These are phyloP conservation scores for Rhizoctonia solani DNA, from an alignment of 1,284 basidiomycete genomes.

Conservation along the genomic window DNA sequence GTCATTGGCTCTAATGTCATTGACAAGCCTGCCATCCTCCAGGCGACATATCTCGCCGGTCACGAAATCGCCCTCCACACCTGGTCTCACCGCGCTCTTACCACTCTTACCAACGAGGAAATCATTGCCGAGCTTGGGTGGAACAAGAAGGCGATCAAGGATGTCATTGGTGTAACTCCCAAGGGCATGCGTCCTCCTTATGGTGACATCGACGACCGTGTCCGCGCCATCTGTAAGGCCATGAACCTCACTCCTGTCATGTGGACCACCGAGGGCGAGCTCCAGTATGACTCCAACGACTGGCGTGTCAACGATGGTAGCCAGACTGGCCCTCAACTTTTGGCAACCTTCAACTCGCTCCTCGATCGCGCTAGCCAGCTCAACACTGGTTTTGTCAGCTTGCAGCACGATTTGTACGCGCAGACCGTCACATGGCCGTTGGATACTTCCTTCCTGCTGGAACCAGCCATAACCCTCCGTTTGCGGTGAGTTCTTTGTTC, in stretches of 20 bases:
- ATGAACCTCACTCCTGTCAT: slow-evolving; percentile 83
- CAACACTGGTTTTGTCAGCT: slow-evolving; percentile 77
- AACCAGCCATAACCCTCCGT: slow-evolving; percentile 11
- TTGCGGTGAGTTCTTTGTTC: neutral
- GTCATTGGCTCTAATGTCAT: slow-evolving; percentile 71
- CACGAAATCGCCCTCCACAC: slow-evolving; percentile 52
- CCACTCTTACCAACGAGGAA: slow-evolving; percentile 75
- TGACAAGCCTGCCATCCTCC: slow-evolving; percentile 73
- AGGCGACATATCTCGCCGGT: slow-evolving; percentile 83
- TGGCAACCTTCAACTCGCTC: slow-evolving; percentile 48
- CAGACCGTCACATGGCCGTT: slow-evolving; percentile 80
- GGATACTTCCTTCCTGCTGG: slow-evolving; percentile 80
- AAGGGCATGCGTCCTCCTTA: slow-evolving; percentile 61
- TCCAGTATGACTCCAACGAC: slow-evolving; percentile 37
- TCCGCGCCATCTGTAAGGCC: slow-evolving; percentile 78
- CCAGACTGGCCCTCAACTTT: slow-evolving; percentile 59
- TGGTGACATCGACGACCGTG: slow-evolving; percentile 72
- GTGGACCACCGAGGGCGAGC: slow-evolving; percentile 52
- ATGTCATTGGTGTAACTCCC: slow-evolving; percentile 64
- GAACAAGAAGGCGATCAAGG: slow-evolving; percentile 84
- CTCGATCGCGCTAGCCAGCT: slow-evolving; percentile 45
- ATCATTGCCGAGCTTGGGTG: slow-evolving; percentile 93
- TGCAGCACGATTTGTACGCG: slow-evolving; percentile 85
- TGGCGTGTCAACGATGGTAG: slow-evolving; percentile 79
- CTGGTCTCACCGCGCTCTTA: slow-evolving; percentile 46